phyloP scores from a whole-genome alignment of 75 land plant genomes.

The Cunninghamia lanceolata region DNA sequence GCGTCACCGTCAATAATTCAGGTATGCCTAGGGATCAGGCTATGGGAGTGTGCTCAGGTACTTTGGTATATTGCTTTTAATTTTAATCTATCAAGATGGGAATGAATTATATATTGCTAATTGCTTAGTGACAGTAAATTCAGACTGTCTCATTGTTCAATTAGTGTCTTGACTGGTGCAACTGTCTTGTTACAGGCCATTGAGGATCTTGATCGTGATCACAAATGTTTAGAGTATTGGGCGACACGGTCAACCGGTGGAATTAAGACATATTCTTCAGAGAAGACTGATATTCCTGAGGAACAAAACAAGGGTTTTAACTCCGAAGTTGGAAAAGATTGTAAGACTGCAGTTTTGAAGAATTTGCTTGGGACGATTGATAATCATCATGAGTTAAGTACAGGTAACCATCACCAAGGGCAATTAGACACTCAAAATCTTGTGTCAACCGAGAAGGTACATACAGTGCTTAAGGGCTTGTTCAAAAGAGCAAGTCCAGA shows the following conservation, averaged over 20 bases:
- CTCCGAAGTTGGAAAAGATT: neutral
- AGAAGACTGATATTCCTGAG: neutral
- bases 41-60: neutral
- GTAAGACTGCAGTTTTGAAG: slow-evolving; percentile 17
- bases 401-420: neutral
- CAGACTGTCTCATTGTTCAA: slow-evolving; percentile 6
- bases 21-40: slow-evolving; percentile 32
- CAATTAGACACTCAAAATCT: neutral
- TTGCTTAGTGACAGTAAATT: neutral
- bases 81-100: neutral
- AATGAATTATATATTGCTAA: slow-evolving; percentile 5
- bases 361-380: slow-evolving; percentile 6
- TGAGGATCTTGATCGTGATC: slow-evolving; percentile 65
- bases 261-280: neutral
- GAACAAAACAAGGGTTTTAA: neutral
- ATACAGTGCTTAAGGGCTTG: slow-evolving; percentile 31
- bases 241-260: slow-evolving; percentile 21
- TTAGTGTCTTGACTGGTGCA: neutral
- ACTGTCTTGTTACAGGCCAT: slow-evolving; percentile 44
- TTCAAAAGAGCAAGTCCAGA: slow-evolving; percentile 53
- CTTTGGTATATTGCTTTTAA: neutral
- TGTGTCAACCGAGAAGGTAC: neutral
- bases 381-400: neutral
- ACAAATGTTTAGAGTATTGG: slow-evolving; percentile 74
- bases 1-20: slow-evolving; percentile 61